Evolutionary conservation across 202 grass and related monocot species (phyloP).

Genomic region (Elaeis oleifera): DNA sequence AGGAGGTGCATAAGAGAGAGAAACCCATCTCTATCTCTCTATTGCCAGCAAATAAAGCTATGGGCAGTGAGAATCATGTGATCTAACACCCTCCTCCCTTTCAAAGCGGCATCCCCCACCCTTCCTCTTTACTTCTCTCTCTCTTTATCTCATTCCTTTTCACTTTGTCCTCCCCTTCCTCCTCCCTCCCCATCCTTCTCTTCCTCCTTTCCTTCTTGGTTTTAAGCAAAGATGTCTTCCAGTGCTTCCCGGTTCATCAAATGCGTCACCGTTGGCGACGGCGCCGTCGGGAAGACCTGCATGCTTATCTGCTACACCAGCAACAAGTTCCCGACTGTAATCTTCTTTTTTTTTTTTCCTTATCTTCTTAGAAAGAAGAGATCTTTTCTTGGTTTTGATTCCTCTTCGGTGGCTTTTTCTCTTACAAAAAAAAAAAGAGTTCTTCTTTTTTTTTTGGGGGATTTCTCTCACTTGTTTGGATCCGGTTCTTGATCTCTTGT

Average conservation of each 20-base stretch:
- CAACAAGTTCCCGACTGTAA: constrained; percentile 72
- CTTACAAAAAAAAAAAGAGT: too few species aligned
- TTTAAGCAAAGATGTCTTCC: constrained; percentile 30
- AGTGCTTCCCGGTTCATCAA: constrained; percentile 72
- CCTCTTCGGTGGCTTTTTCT: too few species aligned
- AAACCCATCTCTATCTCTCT: too few species aligned
- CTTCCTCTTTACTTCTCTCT: too few species aligned
- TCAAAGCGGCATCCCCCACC: too few species aligned
- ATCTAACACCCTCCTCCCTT: too few species aligned
- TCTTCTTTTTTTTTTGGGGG: background rate
- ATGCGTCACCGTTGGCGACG: constrained; percentile 64
- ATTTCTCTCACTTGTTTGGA: background rate
- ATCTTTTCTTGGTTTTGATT: constrained; percentile 1
- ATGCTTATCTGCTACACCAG: constrained; percentile 82
- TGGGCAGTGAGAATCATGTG: too few species aligned
- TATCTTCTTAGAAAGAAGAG: constrained; percentile 1
- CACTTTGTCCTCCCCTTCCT: background rate
- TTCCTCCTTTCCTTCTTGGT: background rate
- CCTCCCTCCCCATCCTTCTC: background rate
- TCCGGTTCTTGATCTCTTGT: background rate
- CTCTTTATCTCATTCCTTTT: too few species aligned
- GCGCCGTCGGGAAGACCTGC: constrained; percentile 69
- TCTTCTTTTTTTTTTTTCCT: background rate
- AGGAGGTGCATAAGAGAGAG: too few species aligned
- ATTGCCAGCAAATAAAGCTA: too few species aligned